Evolutionary conservation across 768 basidiomycete species (phyloP), one percentile per base, ranked within the genome.

Genomic region (Paxillus involutus): DNA sequence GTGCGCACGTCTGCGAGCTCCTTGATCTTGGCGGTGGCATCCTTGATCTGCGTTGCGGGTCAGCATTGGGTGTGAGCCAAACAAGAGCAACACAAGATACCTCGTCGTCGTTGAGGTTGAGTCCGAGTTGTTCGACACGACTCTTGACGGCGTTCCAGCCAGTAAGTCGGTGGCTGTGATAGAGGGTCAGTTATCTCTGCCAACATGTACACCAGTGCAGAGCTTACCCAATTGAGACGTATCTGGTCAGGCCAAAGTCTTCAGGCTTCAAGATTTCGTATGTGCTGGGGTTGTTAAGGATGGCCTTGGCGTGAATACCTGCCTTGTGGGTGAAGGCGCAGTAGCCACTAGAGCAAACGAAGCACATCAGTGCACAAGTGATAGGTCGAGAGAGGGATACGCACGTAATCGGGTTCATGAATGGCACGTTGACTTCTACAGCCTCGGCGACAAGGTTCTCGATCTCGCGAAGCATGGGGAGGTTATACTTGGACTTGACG

Each of bases 321-420:
- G 97, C 97, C 87, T 99, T 98, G 86, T 98, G 97, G 26, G 97
- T 99, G 79, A 99, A 99, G 4, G 97, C 97, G 69, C 97, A 98
- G 75, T 98, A 99, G 14, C 97, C 97, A 52, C 95, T 98, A 59
- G 4, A 58, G 51, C 12, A 35, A 58, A 50, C 14, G 44, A 40
- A 8, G n/a, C 43, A 24, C 41, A 10, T 53, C 52, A 33, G 45
- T 35, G 48, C 16, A 44, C 35, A 42, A 17, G 11, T 10, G 40
- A 43, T 5, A 46, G 6, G 14, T 30, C 7, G 11, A 47, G 21
- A 26, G 11, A 53, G 32, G n/a, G 43, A 35, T 14, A 41, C 54
- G 75, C 80, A 91, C 87, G 91, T 92, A 67, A 94, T 89, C 35
- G 92, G 91, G 75, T 96, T 96, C 84, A 89, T 91, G 80, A 98